Evolutionary conservation across 2,329 filamentous ascomycete genomes (phyloP).

Genomic region (Calonectria hongkongensis): DNA sequence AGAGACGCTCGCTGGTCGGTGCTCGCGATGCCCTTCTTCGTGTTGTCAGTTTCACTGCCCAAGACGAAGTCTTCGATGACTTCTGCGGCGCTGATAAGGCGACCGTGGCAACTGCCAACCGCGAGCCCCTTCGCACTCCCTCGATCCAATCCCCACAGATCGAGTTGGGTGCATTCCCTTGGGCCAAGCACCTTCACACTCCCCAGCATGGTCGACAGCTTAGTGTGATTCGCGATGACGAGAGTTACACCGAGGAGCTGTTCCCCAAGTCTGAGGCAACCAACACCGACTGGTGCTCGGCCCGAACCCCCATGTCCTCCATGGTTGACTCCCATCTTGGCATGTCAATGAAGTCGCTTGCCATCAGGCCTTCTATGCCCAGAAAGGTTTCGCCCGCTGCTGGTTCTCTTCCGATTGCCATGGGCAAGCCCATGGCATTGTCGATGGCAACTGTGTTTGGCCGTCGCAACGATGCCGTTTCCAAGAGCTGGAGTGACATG

Average conservation of each 20-base stretch:
- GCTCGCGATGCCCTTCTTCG: slow-evolving; percentile 86
- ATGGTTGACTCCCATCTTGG: slow-evolving; percentile 89
- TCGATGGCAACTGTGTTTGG: slow-evolving; percentile 89
- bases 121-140: slow-evolving; percentile 95
- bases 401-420: slow-evolving; percentile 85
- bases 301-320: slow-evolving; percentile 87
- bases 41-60: slow-evolving; percentile 92
- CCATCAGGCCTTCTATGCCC: slow-evolving; percentile 66
- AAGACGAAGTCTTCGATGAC: slow-evolving; percentile 93
- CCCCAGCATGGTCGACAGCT: slow-evolving; percentile 87
- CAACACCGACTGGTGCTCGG: slow-evolving; percentile 85
- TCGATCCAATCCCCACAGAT: slow-evolving; percentile 92
- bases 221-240: slow-evolving; percentile 88
- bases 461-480: slow-evolving; percentile 84
- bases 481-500: slow-evolving; percentile 99
- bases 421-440: slow-evolving; percentile 83
- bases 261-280: slow-evolving; percentile 86
- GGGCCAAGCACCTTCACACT: slow-evolving; percentile 91
- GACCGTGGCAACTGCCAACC: slow-evolving; percentile 88
- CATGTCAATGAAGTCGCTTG: slow-evolving; percentile 85
- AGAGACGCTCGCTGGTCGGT: slow-evolving; percentile 87
- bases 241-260: slow-evolving; percentile 88
- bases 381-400: slow-evolving; percentile 75
- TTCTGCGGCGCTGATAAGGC: slow-evolving; percentile 91
- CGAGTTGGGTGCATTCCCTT: slow-evolving; percentile 91